A percentile compares a stretch with the other conserved stretches of the same genome.
Evolutionary conservation across 371 early-diverging fungal genomes (phyloP).

Genomic region (Lichtheimia corymbifera): DNA sequence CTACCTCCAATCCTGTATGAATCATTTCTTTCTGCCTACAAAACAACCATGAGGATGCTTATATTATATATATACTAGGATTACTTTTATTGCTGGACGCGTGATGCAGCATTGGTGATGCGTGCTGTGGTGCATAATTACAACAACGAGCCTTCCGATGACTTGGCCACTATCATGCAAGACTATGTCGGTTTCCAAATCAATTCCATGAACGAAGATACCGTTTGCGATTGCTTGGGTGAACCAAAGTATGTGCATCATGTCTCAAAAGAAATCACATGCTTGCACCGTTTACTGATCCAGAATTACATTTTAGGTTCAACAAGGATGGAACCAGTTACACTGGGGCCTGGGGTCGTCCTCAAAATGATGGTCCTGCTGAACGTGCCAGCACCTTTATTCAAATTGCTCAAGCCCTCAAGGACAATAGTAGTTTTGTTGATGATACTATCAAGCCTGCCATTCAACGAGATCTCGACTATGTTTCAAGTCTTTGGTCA

Average conservation of each 20-base stretch:
- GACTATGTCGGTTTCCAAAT: conserved; percentile 44
- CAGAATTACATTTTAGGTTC: conserved; percentile 40
- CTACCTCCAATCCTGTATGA: conserved; percentile 41
- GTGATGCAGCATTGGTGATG: conserved; percentile 70
- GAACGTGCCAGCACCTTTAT: conserved; percentile 64
- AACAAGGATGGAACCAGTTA: conserved; percentile 16
- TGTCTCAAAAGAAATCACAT: background rate
- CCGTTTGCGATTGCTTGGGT: conserved; percentile 57
- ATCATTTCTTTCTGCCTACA: background rate
- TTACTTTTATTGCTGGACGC: conserved; percentile 81
- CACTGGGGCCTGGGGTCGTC: conserved; percentile 30
- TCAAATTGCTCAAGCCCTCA: conserved; percentile 38
- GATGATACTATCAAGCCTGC: conserved; percentile 9
- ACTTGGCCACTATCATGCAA: conserved; percentile 14
- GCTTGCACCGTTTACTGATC: conserved; percentile 52
- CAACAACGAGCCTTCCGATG: conserved; percentile 9
- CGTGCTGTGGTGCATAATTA: conserved; percentile 21
- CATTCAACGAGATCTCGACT: conserved; percentile 62
- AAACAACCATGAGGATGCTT: too few relatives aligned
- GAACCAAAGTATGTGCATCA: conserved; percentile 63
- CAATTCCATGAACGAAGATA: conserved; percentile 20
- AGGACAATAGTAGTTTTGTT: conserved; percentile 5
- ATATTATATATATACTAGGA: conserved; percentile 22
- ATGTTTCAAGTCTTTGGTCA: conserved; percentile 48
- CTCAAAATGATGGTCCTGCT: conserved; percentile 88